Conservation (phyloP, 2,329 filamentous ascomycete genomes). For the Plectosphaerella plurivora region DNA sequence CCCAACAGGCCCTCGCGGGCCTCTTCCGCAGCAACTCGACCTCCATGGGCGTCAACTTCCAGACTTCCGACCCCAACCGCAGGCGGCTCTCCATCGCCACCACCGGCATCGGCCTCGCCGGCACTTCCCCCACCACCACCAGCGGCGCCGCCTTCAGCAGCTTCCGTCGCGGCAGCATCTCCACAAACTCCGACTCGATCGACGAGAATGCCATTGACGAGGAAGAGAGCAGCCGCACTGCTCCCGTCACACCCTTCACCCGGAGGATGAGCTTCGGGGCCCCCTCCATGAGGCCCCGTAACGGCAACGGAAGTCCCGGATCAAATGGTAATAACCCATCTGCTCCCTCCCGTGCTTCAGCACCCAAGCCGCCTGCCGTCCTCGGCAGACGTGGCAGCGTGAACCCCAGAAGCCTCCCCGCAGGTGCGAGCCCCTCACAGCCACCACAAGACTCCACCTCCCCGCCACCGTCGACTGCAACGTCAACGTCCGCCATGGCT, state of each 20-base stretch:
- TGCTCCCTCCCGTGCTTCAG: conserved; percentile 27
- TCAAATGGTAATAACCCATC: conserved; percentile 51
- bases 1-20: conserved; percentile 51
- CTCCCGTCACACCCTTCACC: conserved; percentile 69
- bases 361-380: conserved; percentile 26
- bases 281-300: conserved; percentile 67
- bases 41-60: conserved; percentile 40
- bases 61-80: conserved; percentile 47
- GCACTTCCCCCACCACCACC: conserved; percentile 62
- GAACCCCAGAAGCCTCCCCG: conserved; percentile 1
- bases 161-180: conserved; percentile 62
- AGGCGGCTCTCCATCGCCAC: conserved; percentile 72
- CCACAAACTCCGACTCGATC: conserved; percentile 56
- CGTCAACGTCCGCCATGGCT: conserved; percentile 23
- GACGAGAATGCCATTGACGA: conserved; percentile 75
- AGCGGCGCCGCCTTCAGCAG: conserved; percentile 39
- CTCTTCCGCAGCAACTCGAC: conserved; percentile 56
- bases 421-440: conserved; percentile 1
- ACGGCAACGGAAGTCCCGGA: conserved; percentile 54
- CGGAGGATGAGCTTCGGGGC: conserved; percentile 89
- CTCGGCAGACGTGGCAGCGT: conserved; percentile 17
- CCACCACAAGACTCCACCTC: conserved; percentile 7
- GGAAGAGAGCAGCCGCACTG: conserved; percentile 52
- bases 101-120: conserved; percentile 69
- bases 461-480: conserved; percentile 12